Evolutionary conservation across 495 filamentous ascomycete genomes (phyloP).

Genomic region (Melanomma pulvis-pyrius): DNA sequence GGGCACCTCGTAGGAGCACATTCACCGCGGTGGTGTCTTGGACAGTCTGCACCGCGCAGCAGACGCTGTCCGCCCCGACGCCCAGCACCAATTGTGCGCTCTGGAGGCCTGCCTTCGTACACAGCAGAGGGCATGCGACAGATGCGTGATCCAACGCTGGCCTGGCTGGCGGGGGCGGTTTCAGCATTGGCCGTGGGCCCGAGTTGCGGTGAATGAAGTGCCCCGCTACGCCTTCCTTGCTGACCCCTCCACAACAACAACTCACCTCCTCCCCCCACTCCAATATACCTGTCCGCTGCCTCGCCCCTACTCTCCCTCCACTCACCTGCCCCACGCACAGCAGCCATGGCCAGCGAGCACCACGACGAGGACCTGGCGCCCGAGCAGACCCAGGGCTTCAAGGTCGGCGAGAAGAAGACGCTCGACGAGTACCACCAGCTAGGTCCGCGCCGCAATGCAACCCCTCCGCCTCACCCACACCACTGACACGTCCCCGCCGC

Average conservation of each 20-base stretch:
- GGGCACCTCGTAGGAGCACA: too few species aligned
- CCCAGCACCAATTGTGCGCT: neutral
- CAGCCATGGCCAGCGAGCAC: slow-evolving; percentile 61
- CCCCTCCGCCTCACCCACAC: neutral
- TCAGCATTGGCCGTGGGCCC: neutral
- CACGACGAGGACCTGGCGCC: slow-evolving; percentile 76
- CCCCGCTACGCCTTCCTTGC: neutral
- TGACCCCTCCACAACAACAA: slow-evolving; percentile 3
- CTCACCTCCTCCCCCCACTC: neutral
- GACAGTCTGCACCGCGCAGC: too few species aligned
- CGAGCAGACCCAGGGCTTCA: slow-evolving; percentile 90
- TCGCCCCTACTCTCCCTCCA: slow-evolving; percentile 4
- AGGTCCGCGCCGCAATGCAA: slow-evolving; percentile 60
- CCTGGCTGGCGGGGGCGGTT: neutral
- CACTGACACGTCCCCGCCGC: neutral
- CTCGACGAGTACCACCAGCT: slow-evolving; percentile 88
- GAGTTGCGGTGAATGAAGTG: slow-evolving; percentile 7
- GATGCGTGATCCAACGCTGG: neutral
- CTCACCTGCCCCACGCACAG: slow-evolving; percentile 30
- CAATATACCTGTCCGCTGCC: neutral
- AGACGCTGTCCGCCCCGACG: too few species aligned
- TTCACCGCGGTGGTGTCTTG: neutral
- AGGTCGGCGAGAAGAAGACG: slow-evolving; percentile 97
- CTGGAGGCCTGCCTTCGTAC: too few species aligned
- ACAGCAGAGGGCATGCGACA: neutral